phyloP scores from a whole-genome alignment of 129 eudicot genomes.

The Flaveria bidentis region DNA sequence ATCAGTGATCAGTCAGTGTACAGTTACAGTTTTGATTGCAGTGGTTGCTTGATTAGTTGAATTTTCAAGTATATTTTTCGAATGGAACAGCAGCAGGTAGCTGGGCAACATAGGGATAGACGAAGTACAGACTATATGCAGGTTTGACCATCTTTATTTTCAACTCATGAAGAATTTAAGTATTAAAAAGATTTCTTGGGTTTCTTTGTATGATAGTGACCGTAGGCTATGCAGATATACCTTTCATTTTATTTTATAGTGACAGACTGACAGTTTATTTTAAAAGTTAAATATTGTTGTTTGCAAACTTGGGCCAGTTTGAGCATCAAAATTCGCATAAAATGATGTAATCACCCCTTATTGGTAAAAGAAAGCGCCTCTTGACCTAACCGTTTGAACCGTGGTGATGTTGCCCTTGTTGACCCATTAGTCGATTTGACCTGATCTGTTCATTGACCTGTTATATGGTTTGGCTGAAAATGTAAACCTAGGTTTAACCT shows the following conservation, averaged over 20 bases:
- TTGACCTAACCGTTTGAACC: not conserved
- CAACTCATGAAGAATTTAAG: slow-evolving; percentile 23
- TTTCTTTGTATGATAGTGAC: slow-evolving; percentile 20
- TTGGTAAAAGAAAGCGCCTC: not conserved
- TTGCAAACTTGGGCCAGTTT: not conserved
- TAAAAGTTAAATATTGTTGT: not conserved
- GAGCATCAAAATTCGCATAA: not conserved
- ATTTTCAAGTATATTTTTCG: slow-evolving; percentile 26
- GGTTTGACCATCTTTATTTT: slow-evolving; percentile 21
- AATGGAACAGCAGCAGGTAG: not conserved
- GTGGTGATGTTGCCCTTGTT: not conserved
- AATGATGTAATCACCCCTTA: not conserved
- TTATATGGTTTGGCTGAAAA: not conserved
- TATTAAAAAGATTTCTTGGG: not conserved
- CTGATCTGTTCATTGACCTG: not conserved
- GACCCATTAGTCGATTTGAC: not conserved
- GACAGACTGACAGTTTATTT: slow-evolving; percentile 12
- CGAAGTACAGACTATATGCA: slow-evolving; percentile 20
- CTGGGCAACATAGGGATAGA: slow-evolving; percentile 20
- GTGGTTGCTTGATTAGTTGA: slow-evolving; percentile 25
- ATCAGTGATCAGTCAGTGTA: slow-evolving; percentile 23
- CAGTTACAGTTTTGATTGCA: slow-evolving; percentile 40
- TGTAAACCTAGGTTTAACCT: not conserved
- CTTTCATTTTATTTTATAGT: slow-evolving; percentile 18
- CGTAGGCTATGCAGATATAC: slow-evolving; percentile 21